A percentile compares a stretch with the other conserved stretches of the same genome.
Conservation (phyloP, 345 rosid species). For the Citrus glauca region DNA sequence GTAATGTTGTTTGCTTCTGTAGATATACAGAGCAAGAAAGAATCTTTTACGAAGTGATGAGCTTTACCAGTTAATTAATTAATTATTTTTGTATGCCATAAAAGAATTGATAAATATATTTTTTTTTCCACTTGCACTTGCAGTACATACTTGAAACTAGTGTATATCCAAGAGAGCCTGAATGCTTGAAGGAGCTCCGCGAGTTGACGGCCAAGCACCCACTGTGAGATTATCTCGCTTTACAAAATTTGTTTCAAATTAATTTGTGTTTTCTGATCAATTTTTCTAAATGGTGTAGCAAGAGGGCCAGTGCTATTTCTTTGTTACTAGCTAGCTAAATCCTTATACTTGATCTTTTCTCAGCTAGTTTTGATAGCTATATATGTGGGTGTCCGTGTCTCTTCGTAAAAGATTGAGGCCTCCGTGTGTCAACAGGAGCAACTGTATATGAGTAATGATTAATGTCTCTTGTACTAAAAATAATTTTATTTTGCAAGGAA, state of each 20-base stretch:
- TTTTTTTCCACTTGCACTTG: not conserved
- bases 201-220: constrained; percentile 87
- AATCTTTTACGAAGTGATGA: not conserved
- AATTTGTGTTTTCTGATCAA: not conserved
- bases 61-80: not conserved
- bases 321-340: too few relatives aligned
- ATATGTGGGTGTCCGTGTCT: too few relatives aligned
- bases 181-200: constrained; percentile 80
- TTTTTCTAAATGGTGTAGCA: too few relatives aligned
- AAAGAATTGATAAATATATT: not conserved
- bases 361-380: too few relatives aligned
- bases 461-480: too few relatives aligned
- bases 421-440: too few relatives aligned
- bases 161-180: constrained; percentile 34
- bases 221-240: constrained; percentile 30
- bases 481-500: too few relatives aligned
- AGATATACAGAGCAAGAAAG: not conserved
- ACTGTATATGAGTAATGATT: too few relatives aligned
- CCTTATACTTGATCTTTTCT: not conserved
- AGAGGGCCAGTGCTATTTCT: too few relatives aligned
- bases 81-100: too few relatives aligned
- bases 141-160: constrained; percentile 87
- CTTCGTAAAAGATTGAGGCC: too few relatives aligned
- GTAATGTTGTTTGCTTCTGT: too few relatives aligned
- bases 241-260: not conserved